Conservation (phyloP, 2,329 filamentous ascomycete genomes). For the Colletotrichum sp. region DNA sequence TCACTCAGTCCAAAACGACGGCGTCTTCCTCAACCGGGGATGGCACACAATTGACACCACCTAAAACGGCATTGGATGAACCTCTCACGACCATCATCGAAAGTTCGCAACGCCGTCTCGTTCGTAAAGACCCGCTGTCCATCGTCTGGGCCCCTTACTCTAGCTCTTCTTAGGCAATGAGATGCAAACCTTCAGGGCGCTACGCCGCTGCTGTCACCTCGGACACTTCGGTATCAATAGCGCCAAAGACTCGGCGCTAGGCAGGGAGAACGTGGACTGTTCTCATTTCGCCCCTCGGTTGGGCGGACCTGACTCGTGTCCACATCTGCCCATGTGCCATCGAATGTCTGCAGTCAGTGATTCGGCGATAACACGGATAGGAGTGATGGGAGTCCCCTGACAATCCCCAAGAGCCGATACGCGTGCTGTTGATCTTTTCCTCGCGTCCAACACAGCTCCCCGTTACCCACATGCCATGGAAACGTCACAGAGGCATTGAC, state of each 20-base stretch:
- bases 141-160: background rate
- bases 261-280: background rate
- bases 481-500: background rate
- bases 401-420: background rate
- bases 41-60: background rate
- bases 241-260: background rate
- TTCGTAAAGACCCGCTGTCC: background rate
- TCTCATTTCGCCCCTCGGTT: background rate
- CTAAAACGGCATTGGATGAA: background rate
- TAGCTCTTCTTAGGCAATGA: background rate
- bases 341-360: background rate
- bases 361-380: constrained; percentile 5
- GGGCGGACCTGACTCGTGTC: background rate
- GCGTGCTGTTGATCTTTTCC: background rate
- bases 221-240: background rate
- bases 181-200: background rate
- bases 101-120: background rate
- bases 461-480: background rate
- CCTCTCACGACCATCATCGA: background rate
- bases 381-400: background rate
- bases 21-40: background rate
- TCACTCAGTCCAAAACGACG: constrained; percentile 1
- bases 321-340: background rate
- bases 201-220: background rate
- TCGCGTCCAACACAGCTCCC: background rate